Conservation (phyloP, 129 eudicot genomes). For the Flaveria linearis region DNA sequence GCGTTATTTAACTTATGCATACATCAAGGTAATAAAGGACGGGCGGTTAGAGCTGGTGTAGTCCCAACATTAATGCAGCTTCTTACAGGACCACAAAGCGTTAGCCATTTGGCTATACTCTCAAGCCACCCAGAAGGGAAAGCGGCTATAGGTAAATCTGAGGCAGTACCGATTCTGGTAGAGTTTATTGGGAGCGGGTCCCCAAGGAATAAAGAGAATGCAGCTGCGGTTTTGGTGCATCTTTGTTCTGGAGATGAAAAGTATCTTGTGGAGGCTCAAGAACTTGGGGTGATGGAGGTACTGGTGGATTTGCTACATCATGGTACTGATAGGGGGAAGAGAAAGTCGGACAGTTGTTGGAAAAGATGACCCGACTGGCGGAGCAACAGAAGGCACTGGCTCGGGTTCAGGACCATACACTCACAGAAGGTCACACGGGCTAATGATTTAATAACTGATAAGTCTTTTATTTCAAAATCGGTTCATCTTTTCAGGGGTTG, state of each 20-base stretch:
- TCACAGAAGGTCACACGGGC: conserved; percentile 6
- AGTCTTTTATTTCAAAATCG: conserved; percentile 15
- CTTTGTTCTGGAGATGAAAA: conserved; percentile 76
- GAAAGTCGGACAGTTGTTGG: conserved; percentile 82
- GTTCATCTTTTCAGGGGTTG: conserved; percentile 24
- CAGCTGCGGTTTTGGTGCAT: conserved; percentile 90
- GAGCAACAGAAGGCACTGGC: conserved; percentile 59
- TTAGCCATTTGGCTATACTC: conserved; percentile 79
- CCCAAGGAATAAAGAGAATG: conserved; percentile 90
- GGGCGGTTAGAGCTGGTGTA: conserved; percentile 87
- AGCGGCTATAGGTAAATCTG: conserved; percentile 70
- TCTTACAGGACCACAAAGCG: conserved; percentile 76
- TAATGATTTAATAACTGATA: conserved; percentile 16
- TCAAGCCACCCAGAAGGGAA: conserved; percentile 93
- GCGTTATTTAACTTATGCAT: conserved; percentile 89
- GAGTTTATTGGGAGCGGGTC: conserved; percentile 78
- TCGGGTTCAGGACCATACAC: background rate
- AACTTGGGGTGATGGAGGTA: conserved; percentile 63
- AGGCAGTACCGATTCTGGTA: conserved; percentile 76
- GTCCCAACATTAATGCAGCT: conserved; percentile 67
- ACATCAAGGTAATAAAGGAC: conserved; percentile 91
- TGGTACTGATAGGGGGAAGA: conserved; percentile 89
- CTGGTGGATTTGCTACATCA: conserved; percentile 56
- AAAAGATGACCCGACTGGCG: conserved; percentile 54
- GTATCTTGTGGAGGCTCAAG: conserved; percentile 64